phyloP scores from a whole-genome alignment of 768 basidiomycete genomes.

The Rhodotorula babjevae region DNA sequence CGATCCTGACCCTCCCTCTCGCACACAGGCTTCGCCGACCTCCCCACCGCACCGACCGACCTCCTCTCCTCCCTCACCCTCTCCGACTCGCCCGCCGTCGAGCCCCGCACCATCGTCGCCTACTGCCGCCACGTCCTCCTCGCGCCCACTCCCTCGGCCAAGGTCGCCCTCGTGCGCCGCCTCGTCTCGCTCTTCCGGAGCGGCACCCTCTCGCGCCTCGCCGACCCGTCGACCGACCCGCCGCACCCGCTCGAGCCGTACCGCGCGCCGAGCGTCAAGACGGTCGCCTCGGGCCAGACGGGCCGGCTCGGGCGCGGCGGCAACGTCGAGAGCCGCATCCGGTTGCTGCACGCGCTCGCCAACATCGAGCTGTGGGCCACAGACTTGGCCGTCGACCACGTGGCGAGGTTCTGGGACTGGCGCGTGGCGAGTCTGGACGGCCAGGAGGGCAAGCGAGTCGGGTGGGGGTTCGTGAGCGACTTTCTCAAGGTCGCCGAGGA shows the following conservation, averaged over 20 bases:
- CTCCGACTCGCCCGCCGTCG: not conserved
- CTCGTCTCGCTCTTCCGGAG: slow-evolving; percentile 66
- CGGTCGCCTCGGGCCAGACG: slow-evolving; percentile 60
- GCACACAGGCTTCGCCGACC: slow-evolving; percentile 57
- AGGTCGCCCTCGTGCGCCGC: slow-evolving; percentile 59
- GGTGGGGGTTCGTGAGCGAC: slow-evolving; percentile 71
- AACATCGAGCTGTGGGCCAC: slow-evolving; percentile 90
- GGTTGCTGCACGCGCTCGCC: slow-evolving; percentile 75
- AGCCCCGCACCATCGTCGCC: slow-evolving; percentile 65
- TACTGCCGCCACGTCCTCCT: slow-evolving; percentile 75
- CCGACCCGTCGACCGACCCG: slow-evolving; percentile 50
- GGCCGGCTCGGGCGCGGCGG: slow-evolving; percentile 54
- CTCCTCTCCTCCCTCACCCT: slow-evolving; percentile 20
- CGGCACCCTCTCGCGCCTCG: slow-evolving; percentile 61
- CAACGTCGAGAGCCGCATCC: slow-evolving; percentile 58
- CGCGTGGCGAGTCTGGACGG: slow-evolving; percentile 41
- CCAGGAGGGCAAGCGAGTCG: slow-evolving; percentile 52
- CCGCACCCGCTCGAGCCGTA: slow-evolving; percentile 62
- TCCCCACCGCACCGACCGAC: slow-evolving; percentile 50
- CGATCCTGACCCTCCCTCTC: slow-evolving; percentile 44
- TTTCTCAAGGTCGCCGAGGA: slow-evolving; percentile 80
- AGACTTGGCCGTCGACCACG: slow-evolving; percentile 56
- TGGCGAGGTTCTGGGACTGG: slow-evolving; percentile 64
- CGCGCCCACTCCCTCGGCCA: slow-evolving; percentile 64
- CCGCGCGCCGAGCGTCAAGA: slow-evolving; percentile 57